Evolutionary conservation across 306 rosid species (phyloP), one percentile per base, ranked within the genome.

Genomic region (Malus sylvestris): DNA sequence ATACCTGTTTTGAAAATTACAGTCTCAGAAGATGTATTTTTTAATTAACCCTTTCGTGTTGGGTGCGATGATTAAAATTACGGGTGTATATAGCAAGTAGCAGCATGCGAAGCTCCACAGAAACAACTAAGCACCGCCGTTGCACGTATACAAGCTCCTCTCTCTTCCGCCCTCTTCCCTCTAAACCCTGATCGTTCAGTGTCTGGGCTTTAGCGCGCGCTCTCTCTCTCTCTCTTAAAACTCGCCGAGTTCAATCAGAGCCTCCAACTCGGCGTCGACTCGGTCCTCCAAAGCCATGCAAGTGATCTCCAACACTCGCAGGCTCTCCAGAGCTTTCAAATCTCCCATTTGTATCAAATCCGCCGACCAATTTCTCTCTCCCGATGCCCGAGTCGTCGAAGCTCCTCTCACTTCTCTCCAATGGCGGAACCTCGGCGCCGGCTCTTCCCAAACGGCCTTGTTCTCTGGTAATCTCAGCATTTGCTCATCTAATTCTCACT

Each of bases 271-370:
- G 65, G 72, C 77, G 22, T 45, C 16, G 57, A 82, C 87, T 74
- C 70, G 53, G 77, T 63, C 69, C 53, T 16, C 33, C 22, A 58
- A 80, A 72, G 85, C 88, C 76, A 91, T 95, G 99, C 96, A 89
- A 83, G 83, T 83, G 60, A 7, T 84, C 61, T 86, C 87, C 62
- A 87, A 71, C 55, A 81, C 93, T 81, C 88, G 93, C 61, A 80
- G 92, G 44, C 80, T 85, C 86, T 79, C 90, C 58, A 77, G 86
- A 59, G 66, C 79, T 4, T 62, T 95, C 67, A 83, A 85, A 76
- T 89, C 89, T 83, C 77, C 82, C 27, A 57, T 82, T 44, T 70
- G 38, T 46, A 30, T 89, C 46, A 76, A 65, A 59, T 79, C 83
- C 72, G 71, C 84, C 70, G 75, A 79, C 15, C 85, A 81, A 19